phyloP scores from a whole-genome alignment of 805 yeast species.

The Spencermartinsiella europaea region DNA sequence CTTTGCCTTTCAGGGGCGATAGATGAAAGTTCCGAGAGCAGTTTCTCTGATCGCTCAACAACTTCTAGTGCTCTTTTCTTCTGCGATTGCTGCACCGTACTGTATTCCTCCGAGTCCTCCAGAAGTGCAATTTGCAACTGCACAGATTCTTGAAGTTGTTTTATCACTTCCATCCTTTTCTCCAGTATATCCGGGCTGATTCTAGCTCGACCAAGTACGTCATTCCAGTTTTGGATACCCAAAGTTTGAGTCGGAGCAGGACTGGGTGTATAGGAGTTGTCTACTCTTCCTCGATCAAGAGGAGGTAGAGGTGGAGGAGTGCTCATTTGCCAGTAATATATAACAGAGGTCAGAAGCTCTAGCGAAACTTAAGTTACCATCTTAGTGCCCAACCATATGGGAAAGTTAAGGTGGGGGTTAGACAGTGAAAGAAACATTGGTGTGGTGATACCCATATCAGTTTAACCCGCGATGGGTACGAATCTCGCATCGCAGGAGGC shows the following conservation, averaged over 20 bases:
- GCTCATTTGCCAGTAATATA: too few species aligned
- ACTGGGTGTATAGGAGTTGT: background rate
- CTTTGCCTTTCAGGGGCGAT: constrained; percentile 20
- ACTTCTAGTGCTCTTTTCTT: constrained; percentile 26
- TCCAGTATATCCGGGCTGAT: background rate
- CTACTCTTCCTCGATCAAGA: background rate
- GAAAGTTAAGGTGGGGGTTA: too few species aligned
- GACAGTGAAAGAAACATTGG: too few species aligned
- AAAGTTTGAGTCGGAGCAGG: background rate
- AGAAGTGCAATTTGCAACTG: background rate
- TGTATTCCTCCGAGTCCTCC: background rate
- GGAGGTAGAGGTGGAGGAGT: background rate
- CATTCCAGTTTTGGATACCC: background rate
- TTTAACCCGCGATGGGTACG: too few species aligned
- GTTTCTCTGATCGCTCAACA: constrained; percentile 23
- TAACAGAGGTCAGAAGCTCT: too few species aligned
- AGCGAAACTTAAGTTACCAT: too few species aligned
- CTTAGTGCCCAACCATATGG: too few species aligned
- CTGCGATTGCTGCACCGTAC: constrained; percentile 22
- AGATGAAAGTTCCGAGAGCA: constrained; percentile 26
- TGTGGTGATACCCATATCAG: too few species aligned
- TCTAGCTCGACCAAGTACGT: background rate
- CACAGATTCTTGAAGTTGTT: background rate
- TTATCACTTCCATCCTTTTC: background rate
- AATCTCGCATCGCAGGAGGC: too few species aligned